These are phyloP conservation scores for Metschnikowia rubicola DNA, from an alignment of 805 yeast species.

Conservation along the genomic window DNA sequence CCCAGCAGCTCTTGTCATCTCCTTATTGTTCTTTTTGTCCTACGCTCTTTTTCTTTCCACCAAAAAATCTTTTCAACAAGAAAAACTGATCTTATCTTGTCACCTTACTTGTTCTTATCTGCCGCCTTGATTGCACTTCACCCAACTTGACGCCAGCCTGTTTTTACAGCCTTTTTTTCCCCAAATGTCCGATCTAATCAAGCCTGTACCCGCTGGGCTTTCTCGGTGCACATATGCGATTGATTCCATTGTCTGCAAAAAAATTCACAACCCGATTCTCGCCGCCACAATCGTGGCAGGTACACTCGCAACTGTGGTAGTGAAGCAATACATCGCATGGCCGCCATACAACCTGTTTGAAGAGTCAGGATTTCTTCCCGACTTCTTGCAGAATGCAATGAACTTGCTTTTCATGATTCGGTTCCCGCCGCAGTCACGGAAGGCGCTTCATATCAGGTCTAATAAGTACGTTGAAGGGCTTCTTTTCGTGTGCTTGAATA, in stretches of 20 bases:
- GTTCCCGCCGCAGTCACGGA: constrained; percentile 17
- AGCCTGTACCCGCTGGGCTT: constrained; percentile 2
- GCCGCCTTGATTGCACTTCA: no score
- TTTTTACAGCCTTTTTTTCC: neutral
- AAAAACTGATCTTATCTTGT: no score
- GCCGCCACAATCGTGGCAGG: constrained; percentile 8
- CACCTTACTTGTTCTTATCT: no score
- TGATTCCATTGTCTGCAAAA: constrained; percentile 6
- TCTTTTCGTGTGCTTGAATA: constrained; percentile 22
- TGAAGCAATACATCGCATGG: constrained; percentile 2
- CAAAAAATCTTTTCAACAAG: no score
- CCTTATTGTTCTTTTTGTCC: no score
- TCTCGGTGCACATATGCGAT: constrained; percentile 4
- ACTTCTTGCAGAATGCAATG: constrained; percentile 24
- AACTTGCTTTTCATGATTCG: constrained; percentile 29
- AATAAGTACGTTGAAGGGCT: constrained; percentile 13
- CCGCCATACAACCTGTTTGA: constrained; percentile 6
- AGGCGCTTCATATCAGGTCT: constrained; percentile 8
- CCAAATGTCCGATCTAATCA: constrained; percentile 1
- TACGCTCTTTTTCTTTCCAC: no score
- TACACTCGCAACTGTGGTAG: constrained; percentile 5
- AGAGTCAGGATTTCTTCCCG: constrained; percentile 14
- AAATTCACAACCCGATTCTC: constrained; percentile 16
- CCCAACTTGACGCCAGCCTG: no score
- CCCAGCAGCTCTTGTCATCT: no score